Conservation (phyloP, 148 eudicot genomes). For the Silene conica region DNA sequence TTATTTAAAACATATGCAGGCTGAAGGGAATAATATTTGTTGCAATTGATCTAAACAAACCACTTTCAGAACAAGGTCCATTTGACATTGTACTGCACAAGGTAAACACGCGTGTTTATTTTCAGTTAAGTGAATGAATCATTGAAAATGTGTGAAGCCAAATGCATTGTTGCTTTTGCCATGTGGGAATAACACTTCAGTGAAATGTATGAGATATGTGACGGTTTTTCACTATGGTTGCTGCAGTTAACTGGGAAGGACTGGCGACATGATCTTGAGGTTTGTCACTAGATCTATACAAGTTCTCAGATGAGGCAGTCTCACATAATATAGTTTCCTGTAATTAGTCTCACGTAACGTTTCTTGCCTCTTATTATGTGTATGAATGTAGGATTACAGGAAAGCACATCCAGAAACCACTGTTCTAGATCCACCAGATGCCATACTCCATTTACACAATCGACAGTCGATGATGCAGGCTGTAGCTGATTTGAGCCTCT, state of each 20-base stretch:
- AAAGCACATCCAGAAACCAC: slow-evolving; percentile 70
- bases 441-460: slow-evolving; percentile 81
- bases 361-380: slow-evolving; percentile 14
- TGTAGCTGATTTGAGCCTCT: slow-evolving; percentile 74
- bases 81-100: slow-evolving; percentile 90
- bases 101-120: slow-evolving; percentile 33
- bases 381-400: slow-evolving; percentile 66
- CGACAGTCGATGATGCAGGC: slow-evolving; percentile 94
- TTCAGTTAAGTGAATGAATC: background rate
- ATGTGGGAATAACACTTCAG: background rate
- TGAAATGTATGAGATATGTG: background rate
- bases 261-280: slow-evolving; percentile 90
- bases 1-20: slow-evolving; percentile 36
- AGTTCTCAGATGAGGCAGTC: background rate
- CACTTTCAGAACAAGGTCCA: slow-evolving; percentile 95
- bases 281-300: slow-evolving; percentile 26
- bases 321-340: background rate
- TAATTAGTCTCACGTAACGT: background rate
- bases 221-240: slow-evolving; percentile 6
- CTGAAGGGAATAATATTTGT: slow-evolving; percentile 81
- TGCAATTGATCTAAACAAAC: slow-evolving; percentile 69
- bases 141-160: background rate
- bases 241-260: slow-evolving; percentile 81
- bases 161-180: background rate
- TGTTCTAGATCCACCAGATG: slow-evolving; percentile 95